Percentiles rank a stretch among this genome's conserved stretches.
These are phyloP conservation scores for Solanum hybrid DNA, from an alignment of 305 asterid species.

Conservation along the genomic window DNA sequence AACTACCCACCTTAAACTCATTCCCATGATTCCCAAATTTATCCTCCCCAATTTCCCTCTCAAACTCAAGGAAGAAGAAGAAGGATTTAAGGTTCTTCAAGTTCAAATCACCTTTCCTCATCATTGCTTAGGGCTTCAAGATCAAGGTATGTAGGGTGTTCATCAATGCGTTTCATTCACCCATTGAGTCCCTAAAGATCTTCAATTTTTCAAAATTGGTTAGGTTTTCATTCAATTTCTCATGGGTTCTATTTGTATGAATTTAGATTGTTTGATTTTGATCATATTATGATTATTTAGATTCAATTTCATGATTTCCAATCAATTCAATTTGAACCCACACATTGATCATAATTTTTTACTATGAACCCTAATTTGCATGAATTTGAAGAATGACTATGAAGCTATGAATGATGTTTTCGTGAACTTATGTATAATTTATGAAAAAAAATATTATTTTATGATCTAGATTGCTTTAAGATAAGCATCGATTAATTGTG, in stretches of 20 bases:
- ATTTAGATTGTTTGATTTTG: not conserved
- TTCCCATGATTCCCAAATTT: not conserved
- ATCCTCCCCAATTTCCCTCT: not conserved
- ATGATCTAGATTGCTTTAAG: not conserved
- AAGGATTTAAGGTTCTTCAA: not conserved
- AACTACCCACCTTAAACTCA: not conserved
- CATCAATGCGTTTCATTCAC: not conserved
- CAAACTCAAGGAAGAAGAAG: not conserved
- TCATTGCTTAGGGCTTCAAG: not conserved
- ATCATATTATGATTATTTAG: not conserved
- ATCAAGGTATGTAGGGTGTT: not conserved
- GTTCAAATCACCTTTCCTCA: not conserved
- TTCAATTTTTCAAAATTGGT: not conserved
- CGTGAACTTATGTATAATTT: not conserved
- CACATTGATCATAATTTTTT: not conserved
- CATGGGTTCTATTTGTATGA: not conserved
- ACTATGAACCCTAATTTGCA: not conserved
- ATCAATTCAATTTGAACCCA: not conserved
- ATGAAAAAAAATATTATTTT: not conserved
- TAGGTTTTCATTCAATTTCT: not conserved
- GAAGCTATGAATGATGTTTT: not conserved
- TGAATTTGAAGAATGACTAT: not conserved
- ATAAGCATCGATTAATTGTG: not conserved
- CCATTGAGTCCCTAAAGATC: not conserved
- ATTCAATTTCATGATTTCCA: not conserved